phyloP scores from a whole-genome alignment of 129 eudicot species.

The Glebionis coronaria region DNA sequence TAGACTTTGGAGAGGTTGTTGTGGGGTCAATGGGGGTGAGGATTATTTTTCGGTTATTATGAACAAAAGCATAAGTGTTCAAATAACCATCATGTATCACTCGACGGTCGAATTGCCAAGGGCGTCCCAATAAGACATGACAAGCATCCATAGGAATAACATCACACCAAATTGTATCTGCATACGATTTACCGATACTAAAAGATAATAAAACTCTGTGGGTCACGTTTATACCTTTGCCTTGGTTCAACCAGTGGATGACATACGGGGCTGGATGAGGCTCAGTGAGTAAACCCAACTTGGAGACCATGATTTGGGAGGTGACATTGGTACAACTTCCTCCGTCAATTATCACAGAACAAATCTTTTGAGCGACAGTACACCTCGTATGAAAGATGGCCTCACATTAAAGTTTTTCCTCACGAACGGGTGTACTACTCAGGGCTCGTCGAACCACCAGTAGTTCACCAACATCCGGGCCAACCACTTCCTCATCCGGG shows the following conservation, averaged over 20 bases:
- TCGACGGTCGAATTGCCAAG: neutral
- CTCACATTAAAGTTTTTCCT: neutral
- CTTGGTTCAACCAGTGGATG: constrained; percentile 2
- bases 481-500: neutral
- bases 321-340: neutral
- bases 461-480: neutral
- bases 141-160: constrained; percentile 2
- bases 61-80: neutral
- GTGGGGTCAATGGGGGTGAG: too few species aligned
- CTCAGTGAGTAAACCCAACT: neutral
- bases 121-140: neutral
- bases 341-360: neutral
- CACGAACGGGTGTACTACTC: neutral
- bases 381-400: neutral
- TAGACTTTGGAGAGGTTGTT: too few species aligned
- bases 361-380: neutral
- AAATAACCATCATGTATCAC: neutral
- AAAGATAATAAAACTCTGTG: neutral
- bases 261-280: neutral
- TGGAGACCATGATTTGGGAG: neutral
- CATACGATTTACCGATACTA: neutral
- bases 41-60: neutral
- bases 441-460: neutral
- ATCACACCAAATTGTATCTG: neutral
- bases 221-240: neutral